Base-by-base conservation (phyloP, 208 protist genomes). In the Naegleria lovaniensis region DNA sequence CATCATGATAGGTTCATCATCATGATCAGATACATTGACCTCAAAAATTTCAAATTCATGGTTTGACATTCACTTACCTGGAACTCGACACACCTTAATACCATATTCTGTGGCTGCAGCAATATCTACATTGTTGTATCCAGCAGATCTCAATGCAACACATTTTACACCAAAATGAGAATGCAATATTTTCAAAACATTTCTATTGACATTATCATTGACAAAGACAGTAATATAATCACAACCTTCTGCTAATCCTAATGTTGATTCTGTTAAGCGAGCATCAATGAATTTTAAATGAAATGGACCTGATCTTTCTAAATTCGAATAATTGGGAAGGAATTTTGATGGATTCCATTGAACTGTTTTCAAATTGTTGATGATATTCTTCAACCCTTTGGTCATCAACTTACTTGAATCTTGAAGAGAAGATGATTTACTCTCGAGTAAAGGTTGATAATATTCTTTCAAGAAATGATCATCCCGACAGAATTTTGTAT, bases 121-220 rank as follows among this genome's bases (percentile, higher is more conserved):
- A 6, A 83, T 11, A 86, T 91, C 90, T 0, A 91, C 51, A 39
- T 91, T 91, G 41, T 91, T 83, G 13, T 52, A 48, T 52, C 90
- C 90, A 41, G 36, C 79, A 43, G 36, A n/a, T 85, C 79, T 85
- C 36, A 85, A 43, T 25, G 38, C n/a, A 43, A 85, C 11, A 19
- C 13, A 85, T 43, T 39, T 39, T 16, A 85, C 22, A 43, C 36
- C 36, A 79, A 36, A 79, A 6, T 85, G 38, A 5, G 38, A 16
- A 11, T 15, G 15, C 19, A 85, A 85, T 85, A 13, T 6, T 43
- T 85, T 13, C 19, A 85, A 19, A n/a, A 43, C 79, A 85, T 41
- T 43, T 43, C 38, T 39, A 85, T 85, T 85, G 0, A 39, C 5
- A 85, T 15, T n/a, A 85, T 85, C 79, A 85, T 85, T 85, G 9